phyloP scores from a whole-genome alignment of 1,139 yeast genomes.

The Oligophagozyma castellii region DNA sequence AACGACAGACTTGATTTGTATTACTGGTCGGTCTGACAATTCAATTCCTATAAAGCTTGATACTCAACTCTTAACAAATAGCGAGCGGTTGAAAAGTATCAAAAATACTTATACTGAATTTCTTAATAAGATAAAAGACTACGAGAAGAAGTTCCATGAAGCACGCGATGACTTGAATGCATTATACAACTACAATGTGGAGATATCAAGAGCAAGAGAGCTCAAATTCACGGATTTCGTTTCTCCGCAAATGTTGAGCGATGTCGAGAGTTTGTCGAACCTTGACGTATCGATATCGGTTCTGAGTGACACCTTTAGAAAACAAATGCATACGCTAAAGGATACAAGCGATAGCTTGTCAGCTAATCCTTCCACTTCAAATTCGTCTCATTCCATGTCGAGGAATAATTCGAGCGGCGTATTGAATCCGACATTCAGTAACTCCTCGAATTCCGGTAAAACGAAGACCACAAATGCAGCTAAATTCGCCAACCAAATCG shows the following conservation, averaged over 20 bases:
- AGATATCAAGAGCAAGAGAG: slow-evolving; percentile 6
- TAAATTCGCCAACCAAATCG: slow-evolving; percentile 7
- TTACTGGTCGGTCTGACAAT: slow-evolving; percentile 20
- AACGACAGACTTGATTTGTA: slow-evolving; percentile 14
- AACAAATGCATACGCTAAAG: slow-evolving; percentile 12
- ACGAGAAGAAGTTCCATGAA: slow-evolving; percentile 8
- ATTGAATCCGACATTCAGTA: neutral
- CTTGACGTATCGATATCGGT: slow-evolving; percentile 8
- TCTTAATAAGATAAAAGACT: slow-evolving; percentile 7
- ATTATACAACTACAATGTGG: slow-evolving; percentile 8
- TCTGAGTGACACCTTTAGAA: slow-evolving; percentile 14
- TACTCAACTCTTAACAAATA: slow-evolving; percentile 12
- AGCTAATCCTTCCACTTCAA: slow-evolving; percentile 1
- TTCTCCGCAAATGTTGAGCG: slow-evolving; percentile 9
- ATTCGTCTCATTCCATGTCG: slow-evolving; percentile 1
- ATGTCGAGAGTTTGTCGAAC: slow-evolving; percentile 16
- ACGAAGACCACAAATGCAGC: slow-evolving; percentile 3
- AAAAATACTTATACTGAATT: slow-evolving; percentile 6
- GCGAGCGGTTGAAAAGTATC: slow-evolving; percentile 8
- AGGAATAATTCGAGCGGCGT: slow-evolving; percentile 2
- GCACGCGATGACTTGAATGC: slow-evolving; percentile 8
- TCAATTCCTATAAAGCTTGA: slow-evolving; percentile 24
- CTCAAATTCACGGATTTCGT: slow-evolving; percentile 15
- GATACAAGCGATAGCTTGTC: slow-evolving; percentile 3
- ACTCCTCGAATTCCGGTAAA: slow-evolving; percentile 5